Evolutionary conservation across 1,284 basidiomycete genomes (phyloP), one percentile per base, ranked within the genome.

Genomic region (Melanopsichium pennsylvanicum): DNA sequence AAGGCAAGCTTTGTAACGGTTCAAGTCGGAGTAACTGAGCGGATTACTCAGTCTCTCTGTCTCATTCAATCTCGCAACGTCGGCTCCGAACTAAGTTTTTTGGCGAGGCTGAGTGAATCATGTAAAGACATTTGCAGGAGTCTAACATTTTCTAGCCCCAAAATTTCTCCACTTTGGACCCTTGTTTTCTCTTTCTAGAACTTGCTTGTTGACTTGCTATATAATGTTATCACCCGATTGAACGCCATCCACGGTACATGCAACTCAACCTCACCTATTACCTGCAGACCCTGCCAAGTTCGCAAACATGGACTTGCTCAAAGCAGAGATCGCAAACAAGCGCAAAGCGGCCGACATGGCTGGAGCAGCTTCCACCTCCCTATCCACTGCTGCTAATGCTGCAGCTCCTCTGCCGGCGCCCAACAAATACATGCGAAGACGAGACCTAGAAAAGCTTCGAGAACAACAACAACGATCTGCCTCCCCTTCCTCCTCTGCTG

Each of bases 271-370:
- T n/a, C n/a, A n/a, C n/a, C n/a, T n/a, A n/a, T n/a, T n/a, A n/a
- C n/a, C n/a, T n/a, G n/a, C n/a, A n/a, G n/a, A n/a, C n/a, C n/a
- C n/a, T n/a, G n/a, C n/a, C n/a, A n/a, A n/a, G n/a, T n/a, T n/a
- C 18, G 33, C 32, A 25, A 42, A 15, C 26, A 94, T 94, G 92
- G 89, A 94, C 78, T 87, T 88, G 22, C 88, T 94, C 75, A 91
- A 90, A 75, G 88, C 92, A 51, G 92, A 95, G 83, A 90, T 97
- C 64, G 19, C 71, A 29, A 64, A 55, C 51, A 83, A 86, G 54
- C 96, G 97, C 82, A 89, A 93, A 74, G 95, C 94, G 80, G 33
- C 46, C 27, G 59, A 51, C 22, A 2, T 40, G n/a, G n/a, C n/a
- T 16, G 51, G 39, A 11, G 45, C 54, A 11, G 19, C 49, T 4